Evolutionary conservation across 2,329 filamentous ascomycete genomes (phyloP), one percentile per base, ranked within the genome.

Genomic region (Aspergillus novoparasiticus): DNA sequence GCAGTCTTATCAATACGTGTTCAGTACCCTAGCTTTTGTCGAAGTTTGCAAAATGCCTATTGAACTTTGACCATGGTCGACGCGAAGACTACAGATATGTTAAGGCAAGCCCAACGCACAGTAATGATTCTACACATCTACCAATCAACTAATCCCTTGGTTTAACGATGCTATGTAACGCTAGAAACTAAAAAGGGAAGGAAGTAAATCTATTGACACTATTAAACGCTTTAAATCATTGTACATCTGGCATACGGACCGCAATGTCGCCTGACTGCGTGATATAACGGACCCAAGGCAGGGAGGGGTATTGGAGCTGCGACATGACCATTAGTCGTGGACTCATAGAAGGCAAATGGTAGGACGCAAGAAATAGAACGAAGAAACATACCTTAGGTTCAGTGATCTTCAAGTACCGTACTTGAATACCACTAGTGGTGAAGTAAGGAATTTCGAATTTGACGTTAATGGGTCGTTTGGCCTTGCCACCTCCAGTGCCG

Each of bases 381-480:
- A 23, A 58, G 4, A 67, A n/a, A 79, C 87, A 73, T 83, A 97
- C 94, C 92, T 99, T 99, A 54, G 95, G 95, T 81, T 99, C 95
- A 68, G 96, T 98, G 75, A 99, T 99, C 86, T 99, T 99, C 78
- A 99, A 81, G 79, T 99, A 99, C 74, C 95, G 88, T 73, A 99
- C 95, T 80, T 99, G 96, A 71, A 99, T 99, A 68, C 95, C 95
- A 81, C 92, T 96, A 3, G 96, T 99, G n/a, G 95, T 99, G 78
- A 99, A 99, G 81, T 99, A 99, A n/a, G 95, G 95, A 75, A 99
- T 99, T 83, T 99, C 95, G 78, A 99, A 99, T 83, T 99, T 99
- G 82, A 99, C 95, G 79, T 94, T 94, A 74, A 99, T 99, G 0
- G 95, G 95, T 71, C 95, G 85, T 85, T 98, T 99, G 23, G 92